Evolutionary conservation across 257 asterid species (phyloP).

Genomic region (Solanum phureja): DNA sequence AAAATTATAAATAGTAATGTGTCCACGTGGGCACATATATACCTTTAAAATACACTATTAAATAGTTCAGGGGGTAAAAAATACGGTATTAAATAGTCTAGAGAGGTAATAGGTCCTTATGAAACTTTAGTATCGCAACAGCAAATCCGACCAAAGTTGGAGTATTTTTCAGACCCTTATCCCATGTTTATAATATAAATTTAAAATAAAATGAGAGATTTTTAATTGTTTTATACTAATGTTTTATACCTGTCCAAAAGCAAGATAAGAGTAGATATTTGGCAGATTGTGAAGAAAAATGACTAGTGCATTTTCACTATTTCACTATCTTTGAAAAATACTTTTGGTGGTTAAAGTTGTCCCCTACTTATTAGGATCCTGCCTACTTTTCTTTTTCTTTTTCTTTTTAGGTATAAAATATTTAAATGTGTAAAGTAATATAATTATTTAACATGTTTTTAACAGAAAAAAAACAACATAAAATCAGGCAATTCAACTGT

Average conservation of each 20-base stretch:
- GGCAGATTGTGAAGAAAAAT: neutral
- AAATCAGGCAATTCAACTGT: neutral
- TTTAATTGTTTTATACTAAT: neutral
- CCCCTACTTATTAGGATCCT: neutral
- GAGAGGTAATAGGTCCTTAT: no score
- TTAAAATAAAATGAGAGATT: neutral
- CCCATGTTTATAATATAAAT: neutral
- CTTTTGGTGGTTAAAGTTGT: neutral
- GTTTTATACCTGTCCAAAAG: neutral
- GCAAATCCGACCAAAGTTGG: no score
- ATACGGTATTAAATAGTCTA: no score
- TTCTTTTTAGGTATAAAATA: neutral
- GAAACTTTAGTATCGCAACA: no score
- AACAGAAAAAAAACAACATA: neutral
- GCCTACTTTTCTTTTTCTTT: neutral
- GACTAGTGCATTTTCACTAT: neutral
- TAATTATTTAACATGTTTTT: neutral
- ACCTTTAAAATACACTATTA: no score
- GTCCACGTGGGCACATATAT: no score
- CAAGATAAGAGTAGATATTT: constrained; percentile 1
- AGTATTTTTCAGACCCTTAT: no score
- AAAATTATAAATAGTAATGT: no score
- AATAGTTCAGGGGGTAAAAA: no score
- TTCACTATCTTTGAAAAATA: neutral
- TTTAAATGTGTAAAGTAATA: neutral